Evolutionary conservation across 179 eudicot genomes (phyloP), one percentile per base, ranked within the genome.

Genomic region (Beta lomatogona): DNA sequence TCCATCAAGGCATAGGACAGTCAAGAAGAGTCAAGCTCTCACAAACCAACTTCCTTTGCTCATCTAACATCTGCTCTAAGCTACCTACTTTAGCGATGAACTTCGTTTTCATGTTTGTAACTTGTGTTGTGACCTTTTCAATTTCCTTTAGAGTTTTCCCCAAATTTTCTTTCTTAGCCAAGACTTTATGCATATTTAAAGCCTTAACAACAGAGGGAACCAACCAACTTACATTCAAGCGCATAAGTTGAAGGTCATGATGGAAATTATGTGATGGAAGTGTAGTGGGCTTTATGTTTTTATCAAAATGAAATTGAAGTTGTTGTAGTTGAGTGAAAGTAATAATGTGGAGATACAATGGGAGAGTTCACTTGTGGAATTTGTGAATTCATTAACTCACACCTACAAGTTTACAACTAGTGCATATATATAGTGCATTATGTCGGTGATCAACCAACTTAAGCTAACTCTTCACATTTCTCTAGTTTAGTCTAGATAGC

Each of bases 231-330:
- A 63, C 31, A 7, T 63, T 63, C 9, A 76, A 25, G 4, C 8
- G 66, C 80, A 77, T 28, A 11, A 6, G 45, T 45, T 41, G 71
- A 21, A 82, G 81, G 52, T 82, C n/a, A n/a, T n/a, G n/a, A n/a
- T n/a, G n/a, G n/a, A n/a, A n/a, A n/a, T n/a, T n/a, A n/a, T n/a
- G n/a, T n/a, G n/a, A n/a, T n/a, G n/a, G n/a, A n/a, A n/a, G n/a
- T n/a, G n/a, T n/a, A n/a, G n/a, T n/a, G n/a, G n/a, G n/a, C n/a
- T n/a, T n/a, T n/a, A n/a, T n/a, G n/a, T n/a, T n/a, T n/a, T n/a
- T n/a, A n/a, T n/a, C n/a, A n/a, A n/a, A n/a, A n/a, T n/a, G n/a
- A n/a, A n/a, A n/a, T n/a, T n/a, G n/a, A n/a, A n/a, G n/a, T n/a
- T n/a, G n/a, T n/a, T n/a, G n/a, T n/a, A n/a, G n/a, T n/a, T n/a